Percentiles rank a stretch among this genome's conserved stretches.
phyloP scores from a whole-genome alignment of 805 yeast species.

The Candida manassasensis region DNA sequence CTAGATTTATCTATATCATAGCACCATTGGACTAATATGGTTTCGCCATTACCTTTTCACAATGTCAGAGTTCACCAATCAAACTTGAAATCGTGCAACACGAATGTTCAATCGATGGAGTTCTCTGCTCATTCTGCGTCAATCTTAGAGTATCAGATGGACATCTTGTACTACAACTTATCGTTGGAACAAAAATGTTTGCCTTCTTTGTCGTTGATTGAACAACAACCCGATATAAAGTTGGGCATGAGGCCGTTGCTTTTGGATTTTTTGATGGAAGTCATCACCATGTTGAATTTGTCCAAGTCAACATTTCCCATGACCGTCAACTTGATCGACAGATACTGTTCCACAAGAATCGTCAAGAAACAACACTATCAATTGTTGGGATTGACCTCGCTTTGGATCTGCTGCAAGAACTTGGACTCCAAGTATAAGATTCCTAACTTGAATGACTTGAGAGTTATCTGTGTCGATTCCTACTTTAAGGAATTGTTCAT shows the following conservation, averaged over 20 bases:
- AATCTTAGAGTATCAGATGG: conserved; percentile 43
- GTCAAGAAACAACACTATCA: conserved; percentile 45
- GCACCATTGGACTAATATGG: too few species aligned
- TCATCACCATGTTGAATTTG: conserved; percentile 35
- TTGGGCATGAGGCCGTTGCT: conserved; percentile 40
- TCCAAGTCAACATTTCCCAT: conserved; percentile 40
- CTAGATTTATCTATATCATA: too few species aligned
- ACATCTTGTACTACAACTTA: conserved; percentile 34
- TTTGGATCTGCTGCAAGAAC: conserved; percentile 44
- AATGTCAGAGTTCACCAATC: conserved; percentile 29
- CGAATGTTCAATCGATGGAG: conserved; percentile 43
- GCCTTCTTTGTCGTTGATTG: conserved; percentile 33
- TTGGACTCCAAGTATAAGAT: conserved; percentile 54
- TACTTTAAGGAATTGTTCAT: conserved; percentile 53
- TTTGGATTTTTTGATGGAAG: conserved; percentile 42
- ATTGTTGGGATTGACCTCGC: conserved; percentile 38
- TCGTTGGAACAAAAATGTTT: conserved; percentile 23
- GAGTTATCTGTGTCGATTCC: conserved; percentile 54
- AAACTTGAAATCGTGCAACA: conserved; percentile 34
- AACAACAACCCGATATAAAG: conserved; percentile 44
- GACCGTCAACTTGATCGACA: conserved; percentile 41
- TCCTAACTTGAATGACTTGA: conserved; percentile 48
- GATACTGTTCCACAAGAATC: conserved; percentile 41
- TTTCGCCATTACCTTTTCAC: conserved; percentile 30
- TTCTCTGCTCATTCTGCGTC: conserved; percentile 40